phyloP scores from a whole-genome alignment of 2,329 filamentous ascomycete species.

The Bipolaris zeicola region DNA sequence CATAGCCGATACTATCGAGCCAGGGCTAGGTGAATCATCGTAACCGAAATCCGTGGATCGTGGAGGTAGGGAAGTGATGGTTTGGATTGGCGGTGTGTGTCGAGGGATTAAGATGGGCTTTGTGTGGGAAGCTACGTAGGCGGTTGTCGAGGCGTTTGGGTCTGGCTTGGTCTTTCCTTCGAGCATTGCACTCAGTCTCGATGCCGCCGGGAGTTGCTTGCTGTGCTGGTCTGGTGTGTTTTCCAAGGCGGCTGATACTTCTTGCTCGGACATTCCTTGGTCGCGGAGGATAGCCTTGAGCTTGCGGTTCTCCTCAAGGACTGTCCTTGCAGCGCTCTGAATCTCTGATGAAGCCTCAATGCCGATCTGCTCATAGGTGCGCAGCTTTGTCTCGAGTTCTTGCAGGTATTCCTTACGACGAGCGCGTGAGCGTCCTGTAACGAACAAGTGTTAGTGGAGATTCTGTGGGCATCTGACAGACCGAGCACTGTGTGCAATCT shows the following conservation, averaged over 20 bases:
- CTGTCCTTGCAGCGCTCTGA: conserved; percentile 70
- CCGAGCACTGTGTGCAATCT: background rate
- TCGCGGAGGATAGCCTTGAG: conserved; percentile 64
- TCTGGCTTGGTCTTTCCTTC: conserved; percentile 36
- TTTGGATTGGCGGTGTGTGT: conserved; percentile 26
- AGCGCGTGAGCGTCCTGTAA: conserved; percentile 70
- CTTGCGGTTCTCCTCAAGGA: conserved; percentile 71
- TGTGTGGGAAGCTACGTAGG: conserved; percentile 20
- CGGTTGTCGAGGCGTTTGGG: conserved; percentile 25
- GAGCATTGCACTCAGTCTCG: conserved; percentile 39
- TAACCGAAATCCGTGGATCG: conserved; percentile 31
- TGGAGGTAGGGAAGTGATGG: conserved; percentile 29
- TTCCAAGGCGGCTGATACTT: conserved; percentile 51
- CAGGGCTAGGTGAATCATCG: conserved; percentile 38
- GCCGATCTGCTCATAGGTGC: conserved; percentile 67
- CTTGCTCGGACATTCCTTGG: conserved; percentile 62
- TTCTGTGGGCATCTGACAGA: background rate
- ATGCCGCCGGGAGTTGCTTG: conserved; percentile 37
- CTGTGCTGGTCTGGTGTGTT: conserved; percentile 29
- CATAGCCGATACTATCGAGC: conserved; percentile 41
- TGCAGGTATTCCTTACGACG: conserved; percentile 74
- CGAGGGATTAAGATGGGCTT: conserved; percentile 23
- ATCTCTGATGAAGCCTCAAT: conserved; percentile 73
- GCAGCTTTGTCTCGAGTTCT: conserved; percentile 69
- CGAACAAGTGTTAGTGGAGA: conserved; percentile 12